Evolutionary conservation across 2,329 filamentous ascomycete species (phyloP), one percentile per base, ranked within the genome.

Genomic region (Fonsecaea nubica): DNA sequence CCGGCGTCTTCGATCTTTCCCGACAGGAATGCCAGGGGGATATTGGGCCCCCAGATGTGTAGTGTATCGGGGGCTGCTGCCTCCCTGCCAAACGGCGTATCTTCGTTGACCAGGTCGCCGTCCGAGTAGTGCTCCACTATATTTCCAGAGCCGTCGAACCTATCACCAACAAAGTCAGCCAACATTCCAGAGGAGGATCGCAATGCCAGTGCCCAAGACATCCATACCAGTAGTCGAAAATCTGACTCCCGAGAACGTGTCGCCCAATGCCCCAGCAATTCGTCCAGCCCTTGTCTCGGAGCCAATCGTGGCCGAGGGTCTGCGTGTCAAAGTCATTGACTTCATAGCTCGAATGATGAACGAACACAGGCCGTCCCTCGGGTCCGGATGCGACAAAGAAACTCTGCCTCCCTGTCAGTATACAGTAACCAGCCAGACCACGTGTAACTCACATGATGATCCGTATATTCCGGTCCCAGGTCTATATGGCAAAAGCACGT

Each of bases 101-200:
- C 67, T 54, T 71, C 62, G 58, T 71, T 71, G 5, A 71, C 71
- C 30, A 71, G 72, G 77, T 92, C 89, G 0, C 89, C 89, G 75
- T 91, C 89, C 15, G 88, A 86, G 72, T 91, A 92, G 76, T 90
- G 88, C 77, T 90, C 88, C 73, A 90, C 79, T 76, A 90, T 89
- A 73, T 89, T 88, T 0, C 81, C 81, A 2, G 80, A 82, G 0
- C 85, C 85, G 76, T 90, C 88, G 73, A 86, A 88, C 88, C 88
- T 71, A 38, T 38, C 33, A 52, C 60, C 13, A 21, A 15, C 15
- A 1, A 18, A n/a, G 7, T 66, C 42, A 62, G 66, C 42, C 36
- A 42, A 4, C 18, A 48, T n/a, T n/a, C 13, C 35, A 18, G 32
- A 7, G 30, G 30, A 32, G 30, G 18, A 21, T 48, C 25, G 15